Base-by-base conservation (phyloP, 441 rosid species). In the Kokia cookei region DNA sequence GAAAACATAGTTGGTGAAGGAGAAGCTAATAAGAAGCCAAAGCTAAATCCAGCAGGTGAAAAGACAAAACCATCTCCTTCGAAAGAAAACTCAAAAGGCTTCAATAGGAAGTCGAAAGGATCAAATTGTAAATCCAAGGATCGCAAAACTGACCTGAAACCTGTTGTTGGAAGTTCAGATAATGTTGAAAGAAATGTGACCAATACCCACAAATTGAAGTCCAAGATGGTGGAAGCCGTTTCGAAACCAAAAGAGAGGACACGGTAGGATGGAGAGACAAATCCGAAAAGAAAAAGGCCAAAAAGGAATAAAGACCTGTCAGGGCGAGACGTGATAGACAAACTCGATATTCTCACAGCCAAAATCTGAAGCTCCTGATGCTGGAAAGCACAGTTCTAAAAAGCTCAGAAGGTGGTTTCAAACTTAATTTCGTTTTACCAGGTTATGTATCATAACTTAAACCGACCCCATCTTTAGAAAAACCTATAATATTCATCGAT, bases 341-440 rank as follows among this genome's bases (percentile, higher is more conserved):
- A 86, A 74, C 93, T 91, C 2, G 98, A 95, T 80, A 50, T 93
- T 88, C 82, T 78, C 93, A 1, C 89, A 80, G 77, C 89, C 58
- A 29, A 82, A 76, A 71, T 83, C 88, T 57, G 79, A 84, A 72
- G 86, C 81, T 82, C 22, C 79, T 1, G 87, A 77, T 1, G 84
- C 87, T 12, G 79, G 73, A 59, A 88, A 84, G 71, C 85, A 83
- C 54, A 82, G 83, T 42, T 78, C 87, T 4, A 87, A 81, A 35
- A 84, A 82, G 75, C 84, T 84, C 26, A 85, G 86, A 74, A 83
- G 87, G 82, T 91, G 97, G 97, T 91, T 87, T 68, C 89, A 89
- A 81, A 79, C 84, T 0, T 90, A 75, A 75, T 77, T 29, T 8
- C 7, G 29, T 54, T 58, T 27, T 53, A 14, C 4, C 64, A 32